phyloP scores from a whole-genome alignment of 2,329 filamentous ascomycete genomes.

The Phaeomoniella chlamydospora region DNA sequence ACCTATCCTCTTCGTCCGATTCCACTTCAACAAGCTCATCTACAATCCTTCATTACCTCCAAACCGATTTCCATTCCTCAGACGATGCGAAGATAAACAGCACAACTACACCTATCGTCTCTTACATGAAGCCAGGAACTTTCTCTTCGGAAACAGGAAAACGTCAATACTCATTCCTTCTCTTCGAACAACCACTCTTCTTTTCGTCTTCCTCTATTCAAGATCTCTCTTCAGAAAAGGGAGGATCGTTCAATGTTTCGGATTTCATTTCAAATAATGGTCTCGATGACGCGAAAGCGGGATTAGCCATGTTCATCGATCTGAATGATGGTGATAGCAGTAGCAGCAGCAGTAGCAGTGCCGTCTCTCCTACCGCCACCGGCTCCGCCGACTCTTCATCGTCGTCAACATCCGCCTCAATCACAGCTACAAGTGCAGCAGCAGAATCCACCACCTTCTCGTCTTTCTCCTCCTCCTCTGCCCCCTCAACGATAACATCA shows the following conservation, averaged over 20 bases:
- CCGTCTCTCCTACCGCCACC: no score
- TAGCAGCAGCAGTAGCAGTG: no score
- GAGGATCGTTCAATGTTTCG: background rate
- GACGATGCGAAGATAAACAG: background rate
- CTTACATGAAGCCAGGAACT: background rate
- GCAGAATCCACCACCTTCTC: background rate
- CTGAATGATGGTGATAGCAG: no score
- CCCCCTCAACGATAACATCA: no score
- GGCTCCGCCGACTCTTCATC: background rate
- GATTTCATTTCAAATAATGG: background rate
- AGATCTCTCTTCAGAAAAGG: background rate
- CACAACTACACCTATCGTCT: background rate
- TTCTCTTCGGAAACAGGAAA: background rate
- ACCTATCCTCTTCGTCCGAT: background rate
- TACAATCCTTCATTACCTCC: background rate
- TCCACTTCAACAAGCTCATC: no score
- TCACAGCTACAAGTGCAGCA: slow-evolving; percentile 10
- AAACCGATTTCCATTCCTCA: background rate
- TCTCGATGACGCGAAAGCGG: background rate
- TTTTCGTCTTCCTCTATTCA: background rate
- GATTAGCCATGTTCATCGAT: background rate
- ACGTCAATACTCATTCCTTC: background rate
- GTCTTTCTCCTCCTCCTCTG: background rate
- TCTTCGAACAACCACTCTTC: background rate
- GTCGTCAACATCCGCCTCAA: no score